These are phyloP conservation scores for Ilyonectria destructans DNA, from an alignment of 2,329 filamentous ascomycete genomes.

Conservation along the genomic window DNA sequence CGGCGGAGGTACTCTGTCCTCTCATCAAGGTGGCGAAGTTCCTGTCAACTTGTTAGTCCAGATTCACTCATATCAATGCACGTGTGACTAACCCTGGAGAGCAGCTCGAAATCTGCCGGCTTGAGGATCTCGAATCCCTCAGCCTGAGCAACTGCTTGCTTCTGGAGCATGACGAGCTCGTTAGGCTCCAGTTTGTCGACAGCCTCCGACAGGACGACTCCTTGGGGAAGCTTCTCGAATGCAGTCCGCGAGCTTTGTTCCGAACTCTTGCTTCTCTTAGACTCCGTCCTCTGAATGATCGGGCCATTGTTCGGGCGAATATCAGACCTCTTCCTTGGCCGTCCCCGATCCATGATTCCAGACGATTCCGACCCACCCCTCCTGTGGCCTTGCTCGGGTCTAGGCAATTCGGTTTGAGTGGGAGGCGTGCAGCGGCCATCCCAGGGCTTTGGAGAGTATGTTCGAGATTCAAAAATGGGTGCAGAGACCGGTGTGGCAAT, in stretches of 20 bases:
- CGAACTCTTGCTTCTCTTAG: constrained; percentile 64
- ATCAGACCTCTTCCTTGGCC: constrained; percentile 71
- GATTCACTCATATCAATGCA: background rate
- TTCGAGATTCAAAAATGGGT: constrained; percentile 58
- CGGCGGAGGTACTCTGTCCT: constrained; percentile 84
- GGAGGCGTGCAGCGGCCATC: constrained; percentile 55
- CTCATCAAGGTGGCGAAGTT: constrained; percentile 83
- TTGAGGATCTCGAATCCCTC: constrained; percentile 77
- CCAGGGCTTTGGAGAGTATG: constrained; percentile 63
- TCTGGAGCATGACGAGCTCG: constrained; percentile 69
- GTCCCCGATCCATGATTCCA: constrained; percentile 74
- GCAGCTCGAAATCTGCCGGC: constrained; percentile 73
- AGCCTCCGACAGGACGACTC: constrained; percentile 70
- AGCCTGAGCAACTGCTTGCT: constrained; percentile 75
- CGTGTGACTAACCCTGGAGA: constrained; percentile 71
- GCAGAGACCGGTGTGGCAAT: constrained; percentile 68
- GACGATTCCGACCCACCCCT: constrained; percentile 72
- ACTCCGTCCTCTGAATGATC: constrained; percentile 57
- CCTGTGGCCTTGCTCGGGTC: constrained; percentile 58
- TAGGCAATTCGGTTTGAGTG: constrained; percentile 33
- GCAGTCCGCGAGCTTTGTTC: constrained; percentile 64
- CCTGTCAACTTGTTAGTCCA: constrained; percentile 59
- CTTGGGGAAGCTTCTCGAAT: constrained; percentile 75
- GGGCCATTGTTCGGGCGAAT: constrained; percentile 57
- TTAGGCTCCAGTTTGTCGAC: constrained; percentile 61